Percentiles rank a stretch among this genome's conserved stretches.
Evolutionary conservation across 371 early-diverging fungal genomes (phyloP).

Genomic region (Rhizopus microsporus): DNA sequence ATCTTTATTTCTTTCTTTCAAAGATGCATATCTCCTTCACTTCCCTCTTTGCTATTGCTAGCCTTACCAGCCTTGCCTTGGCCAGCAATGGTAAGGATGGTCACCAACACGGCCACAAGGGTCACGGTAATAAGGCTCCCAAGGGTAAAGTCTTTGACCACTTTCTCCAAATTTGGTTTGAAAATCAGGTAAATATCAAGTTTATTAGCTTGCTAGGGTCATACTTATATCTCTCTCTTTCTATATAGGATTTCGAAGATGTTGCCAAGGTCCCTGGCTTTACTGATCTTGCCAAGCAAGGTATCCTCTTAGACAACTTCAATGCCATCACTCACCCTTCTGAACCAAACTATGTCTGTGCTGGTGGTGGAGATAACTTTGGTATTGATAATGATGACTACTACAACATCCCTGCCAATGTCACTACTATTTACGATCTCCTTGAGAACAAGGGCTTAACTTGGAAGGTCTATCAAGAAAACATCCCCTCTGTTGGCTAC

Average conservation of each 20-base stretch:
- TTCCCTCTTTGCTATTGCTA: too few relatives aligned
- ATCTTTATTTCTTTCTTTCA: too few relatives aligned
- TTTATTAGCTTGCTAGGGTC: background rate
- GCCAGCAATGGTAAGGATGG: too few relatives aligned
- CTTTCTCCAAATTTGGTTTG: slow-evolving; percentile 40
- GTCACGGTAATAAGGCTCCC: background rate
- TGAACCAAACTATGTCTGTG: slow-evolving; percentile 53
- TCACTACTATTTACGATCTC: slow-evolving; percentile 54
- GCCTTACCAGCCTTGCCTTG: too few relatives aligned
- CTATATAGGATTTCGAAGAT: slow-evolving; percentile 22
- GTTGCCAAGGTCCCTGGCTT: slow-evolving; percentile 22
- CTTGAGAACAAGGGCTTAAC: slow-evolving; percentile 56
- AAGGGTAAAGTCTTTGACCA: slow-evolving; percentile 39
- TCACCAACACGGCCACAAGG: too few relatives aligned
- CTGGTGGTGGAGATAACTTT: slow-evolving; percentile 25
- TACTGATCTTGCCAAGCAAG: slow-evolving; percentile 24
- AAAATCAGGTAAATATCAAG: slow-evolving; percentile 29
- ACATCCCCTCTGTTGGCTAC: slow-evolving; percentile 49
- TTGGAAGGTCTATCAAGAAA: slow-evolving; percentile 66
- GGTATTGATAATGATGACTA: slow-evolving; percentile 30
- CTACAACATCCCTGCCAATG: slow-evolving; percentile 25
- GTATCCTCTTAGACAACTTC: slow-evolving; percentile 49
- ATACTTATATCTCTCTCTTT: background rate
- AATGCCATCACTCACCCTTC: slow-evolving; percentile 53
- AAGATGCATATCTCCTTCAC: too few relatives aligned